Base-by-base conservation (phyloP, 2,329 filamentous ascomycete genomes). In the Fusarium setosum region DNA sequence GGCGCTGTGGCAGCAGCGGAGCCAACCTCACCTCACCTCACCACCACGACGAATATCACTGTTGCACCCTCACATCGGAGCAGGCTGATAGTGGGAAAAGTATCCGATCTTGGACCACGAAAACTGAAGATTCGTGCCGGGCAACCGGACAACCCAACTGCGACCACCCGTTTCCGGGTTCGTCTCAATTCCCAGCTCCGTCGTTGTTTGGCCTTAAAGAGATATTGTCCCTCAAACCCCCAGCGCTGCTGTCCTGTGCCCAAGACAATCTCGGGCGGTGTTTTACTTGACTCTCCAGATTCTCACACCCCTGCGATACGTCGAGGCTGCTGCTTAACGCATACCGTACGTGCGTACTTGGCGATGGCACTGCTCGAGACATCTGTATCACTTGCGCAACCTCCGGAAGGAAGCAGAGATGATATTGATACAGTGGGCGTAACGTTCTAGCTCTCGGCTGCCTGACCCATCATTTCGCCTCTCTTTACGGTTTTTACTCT, bases 261-360 rank as follows among this genome's bases (percentile, higher is more conserved):
- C 52, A 70, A 71, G 61, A 70, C 63, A 72, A 70, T 72, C 53
- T 70, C 63, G 63, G 70, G 61, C 54, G 56, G 47, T 62, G 66
- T 70, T 72, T 68, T 61, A 71, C 69, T 56, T 68, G 21, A 57
- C 48, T 63, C 56, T 68, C 61, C 40, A 11, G 35, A 57, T 34
- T 42, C 61, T 52, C 64, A 60, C 57, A 60, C 61, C 65, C 64
- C 56, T 65, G 60, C 61, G 32, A 53, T 20, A 59, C 59, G 34
- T 51, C 51, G 53, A 63, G 58, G 45, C 65, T 58, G 64, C 61
- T 55, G 47, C 57, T 32, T 68, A 59, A 35, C 59, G 57, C 60
- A 66, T 68, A 68, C 55, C 41, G 56, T 65, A 54, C 56, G 47
- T 61, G 63, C 60, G 37, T 37, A 68, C 63, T 65, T 64, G 57